Percentiles rank a stretch among this genome's conserved stretches.
Conservation (phyloP, 1,284 basidiomycete genomes). For the Volvariella volvacea region DNA sequence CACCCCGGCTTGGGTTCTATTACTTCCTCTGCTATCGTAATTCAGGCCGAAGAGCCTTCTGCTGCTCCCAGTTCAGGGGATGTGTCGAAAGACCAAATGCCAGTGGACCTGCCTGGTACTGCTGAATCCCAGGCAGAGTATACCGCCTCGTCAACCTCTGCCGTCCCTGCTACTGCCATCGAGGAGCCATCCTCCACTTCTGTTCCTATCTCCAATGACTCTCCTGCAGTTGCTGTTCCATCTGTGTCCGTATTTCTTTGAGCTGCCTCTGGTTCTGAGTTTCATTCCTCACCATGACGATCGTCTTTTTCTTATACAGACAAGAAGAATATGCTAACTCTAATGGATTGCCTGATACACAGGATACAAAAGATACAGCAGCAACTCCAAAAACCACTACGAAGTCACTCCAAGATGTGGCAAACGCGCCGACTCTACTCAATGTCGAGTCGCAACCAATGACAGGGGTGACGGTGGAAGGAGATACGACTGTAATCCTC, state of each 20-base stretch:
- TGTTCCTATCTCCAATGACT: conserved; percentile 26
- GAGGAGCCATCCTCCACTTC: conserved; percentile 15
- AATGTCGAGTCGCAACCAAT: conserved; percentile 27
- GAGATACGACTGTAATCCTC: conserved; percentile 1
- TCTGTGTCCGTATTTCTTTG: conserved; percentile 35
- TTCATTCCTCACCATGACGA: conserved; percentile 25
- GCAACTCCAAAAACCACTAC: no score
- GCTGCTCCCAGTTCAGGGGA: no score
- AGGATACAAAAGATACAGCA: conserved; percentile 21
- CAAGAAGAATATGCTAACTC: conserved; percentile 40
- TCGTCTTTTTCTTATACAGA: conserved; percentile 24
- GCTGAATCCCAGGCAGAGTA: conserved; percentile 3
- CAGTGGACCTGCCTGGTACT: neutral
- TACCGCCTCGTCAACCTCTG: conserved; percentile 8
- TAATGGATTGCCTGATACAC: conserved; percentile 32
- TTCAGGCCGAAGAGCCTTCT: no score
- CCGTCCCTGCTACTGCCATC: conserved; percentile 7
- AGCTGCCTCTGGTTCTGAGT: conserved; percentile 22
- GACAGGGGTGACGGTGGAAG: conserved; percentile 9
- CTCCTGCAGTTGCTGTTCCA: conserved; percentile 26
- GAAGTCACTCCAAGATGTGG: conserved; percentile 33
- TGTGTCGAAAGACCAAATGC: no score
- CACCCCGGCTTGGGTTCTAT: no score
- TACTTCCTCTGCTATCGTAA: no score
- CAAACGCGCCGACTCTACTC: conserved; percentile 41